These are phyloP conservation scores for Lactarius sp. DNA, from an alignment of 768 basidiomycete species.

Conservation along the genomic window DNA sequence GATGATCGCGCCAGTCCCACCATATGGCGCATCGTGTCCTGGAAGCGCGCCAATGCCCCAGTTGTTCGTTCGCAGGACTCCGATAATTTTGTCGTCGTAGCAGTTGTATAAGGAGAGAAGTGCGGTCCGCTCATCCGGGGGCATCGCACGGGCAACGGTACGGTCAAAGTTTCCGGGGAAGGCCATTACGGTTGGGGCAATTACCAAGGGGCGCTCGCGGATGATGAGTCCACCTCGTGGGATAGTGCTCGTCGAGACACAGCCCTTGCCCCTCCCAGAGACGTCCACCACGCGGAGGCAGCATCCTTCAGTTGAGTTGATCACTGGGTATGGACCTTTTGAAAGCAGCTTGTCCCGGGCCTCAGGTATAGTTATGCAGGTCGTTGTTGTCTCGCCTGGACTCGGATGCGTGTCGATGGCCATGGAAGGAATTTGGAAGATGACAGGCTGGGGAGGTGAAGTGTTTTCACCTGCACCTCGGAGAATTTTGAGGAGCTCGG, in stretches of 20 bases:
- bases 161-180: conserved; percentile 10
- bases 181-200: conserved; percentile 26
- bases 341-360: conserved; percentile 12
- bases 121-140: not conserved
- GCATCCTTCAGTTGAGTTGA: conserved; percentile 12
- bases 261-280: conserved; percentile 30
- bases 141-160: conserved; percentile 7
- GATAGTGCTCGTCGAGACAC: conserved; percentile 33
- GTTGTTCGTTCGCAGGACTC: conserved; percentile 15
- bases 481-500: conserved; percentile 12
- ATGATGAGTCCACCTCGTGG: conserved; percentile 34
- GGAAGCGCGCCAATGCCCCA: conserved; percentile 12
- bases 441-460: not conserved
- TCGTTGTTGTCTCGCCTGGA: conserved; percentile 3
- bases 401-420: not conserved
- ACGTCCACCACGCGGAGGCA: conserved; percentile 15
- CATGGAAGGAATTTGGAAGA: conserved; percentile 7
- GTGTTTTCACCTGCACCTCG: conserved; percentile 3
- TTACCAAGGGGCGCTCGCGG: conserved; percentile 37
- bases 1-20: conserved; percentile 25
- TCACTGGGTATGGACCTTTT: conserved; percentile 7
- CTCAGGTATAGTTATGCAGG: conserved; percentile 15
- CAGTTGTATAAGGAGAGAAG: conserved; percentile 15
- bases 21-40: conserved; percentile 25
- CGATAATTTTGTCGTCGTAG: conserved; percentile 17